These are phyloP conservation scores for Trichomonas vaginalis DNA, from an alignment of 208 protist genomes.

Conservation along the genomic window DNA sequence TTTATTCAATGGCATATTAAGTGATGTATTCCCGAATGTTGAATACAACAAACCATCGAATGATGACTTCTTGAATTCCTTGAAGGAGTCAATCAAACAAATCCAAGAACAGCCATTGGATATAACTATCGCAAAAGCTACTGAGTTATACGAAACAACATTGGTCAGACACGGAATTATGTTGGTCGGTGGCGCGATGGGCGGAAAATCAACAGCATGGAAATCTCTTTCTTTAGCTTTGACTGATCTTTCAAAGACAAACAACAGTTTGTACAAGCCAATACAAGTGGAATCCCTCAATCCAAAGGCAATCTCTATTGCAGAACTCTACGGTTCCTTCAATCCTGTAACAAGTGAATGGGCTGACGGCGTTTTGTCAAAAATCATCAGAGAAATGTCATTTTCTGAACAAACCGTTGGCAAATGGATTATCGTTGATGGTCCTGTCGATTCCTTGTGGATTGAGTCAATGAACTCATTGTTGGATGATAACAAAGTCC, in stretches of 20 bases:
- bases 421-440: constrained; percentile 90
- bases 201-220: constrained; percentile 46
- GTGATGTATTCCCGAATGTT: constrained; percentile 45
- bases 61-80: constrained; percentile 24
- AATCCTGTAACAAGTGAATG: constrained; percentile 69
- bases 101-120: background rate
- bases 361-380: constrained; percentile 53
- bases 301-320: constrained; percentile 87
- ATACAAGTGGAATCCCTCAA: constrained; percentile 69
- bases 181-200: constrained; percentile 75
- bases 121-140: constrained; percentile 22
- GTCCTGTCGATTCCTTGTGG: constrained; percentile 92
- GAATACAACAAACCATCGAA: constrained; percentile 26
- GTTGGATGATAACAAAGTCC: constrained; percentile 88
- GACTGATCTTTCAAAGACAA: constrained; percentile 56
- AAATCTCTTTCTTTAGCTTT: constrained; percentile 75
- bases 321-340: constrained; percentile 83
- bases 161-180: constrained; percentile 86
- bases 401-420: constrained; percentile 40
- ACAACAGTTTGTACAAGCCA: constrained; percentile 68
- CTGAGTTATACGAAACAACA: constrained; percentile 74
- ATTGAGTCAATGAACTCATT: constrained; percentile 97
- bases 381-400: constrained; percentile 59
- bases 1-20: constrained; percentile 79
- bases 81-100: background rate